Percentiles rank a stretch among this genome's conserved stretches.
Conservation (phyloP, 2,329 filamentous ascomycete species). For the Fusarium avenaceum region DNA sequence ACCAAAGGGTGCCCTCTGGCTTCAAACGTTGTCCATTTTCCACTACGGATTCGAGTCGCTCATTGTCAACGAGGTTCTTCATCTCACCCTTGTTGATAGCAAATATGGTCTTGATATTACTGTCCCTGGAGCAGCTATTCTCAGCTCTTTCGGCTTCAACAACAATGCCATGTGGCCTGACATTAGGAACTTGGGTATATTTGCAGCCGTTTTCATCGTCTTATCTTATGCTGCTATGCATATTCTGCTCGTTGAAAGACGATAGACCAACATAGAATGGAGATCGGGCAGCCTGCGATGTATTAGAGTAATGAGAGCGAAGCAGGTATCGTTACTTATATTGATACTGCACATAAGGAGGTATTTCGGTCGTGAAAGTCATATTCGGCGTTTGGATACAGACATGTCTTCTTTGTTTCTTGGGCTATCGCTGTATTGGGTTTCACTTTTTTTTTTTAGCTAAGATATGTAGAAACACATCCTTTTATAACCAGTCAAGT, state of each 20-base stretch:
- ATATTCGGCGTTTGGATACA: conserved; percentile 34
- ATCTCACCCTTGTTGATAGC: conserved; percentile 89
- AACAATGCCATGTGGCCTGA: conserved; percentile 89
- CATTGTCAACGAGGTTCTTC: conserved; percentile 96
- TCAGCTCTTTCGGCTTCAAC: conserved; percentile 95
- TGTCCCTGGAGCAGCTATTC: conserved; percentile 91
- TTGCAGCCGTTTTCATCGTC: conserved; percentile 85
- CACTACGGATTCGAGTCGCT: conserved; percentile 97
- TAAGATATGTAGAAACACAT: conserved; percentile 14
- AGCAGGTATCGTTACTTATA: background rate
- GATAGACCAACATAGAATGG: conserved; percentile 52
- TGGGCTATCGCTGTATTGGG: conserved; percentile 11
- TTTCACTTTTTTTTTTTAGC: conserved; percentile 2
- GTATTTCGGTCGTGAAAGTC: conserved; percentile 9
- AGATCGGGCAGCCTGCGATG: conserved; percentile 2
- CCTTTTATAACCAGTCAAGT: background rate
- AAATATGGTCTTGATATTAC: conserved; percentile 98
- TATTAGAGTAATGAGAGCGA: conserved; percentile 12
- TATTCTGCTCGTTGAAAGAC: conserved; percentile 88
- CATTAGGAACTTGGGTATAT: conserved; percentile 82
- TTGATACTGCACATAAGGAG: conserved; percentile 15
- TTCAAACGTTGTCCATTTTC: conserved; percentile 96
- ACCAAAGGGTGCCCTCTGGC: conserved; percentile 85
- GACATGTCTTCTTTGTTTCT: conserved; percentile 1
- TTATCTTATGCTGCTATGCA: conserved; percentile 95